A percentile compares a stretch with the other conserved stretches of the same genome.
Evolutionary conservation across 2,329 filamentous ascomycete genomes (phyloP).

Genomic region (Tolypocladium album): DNA sequence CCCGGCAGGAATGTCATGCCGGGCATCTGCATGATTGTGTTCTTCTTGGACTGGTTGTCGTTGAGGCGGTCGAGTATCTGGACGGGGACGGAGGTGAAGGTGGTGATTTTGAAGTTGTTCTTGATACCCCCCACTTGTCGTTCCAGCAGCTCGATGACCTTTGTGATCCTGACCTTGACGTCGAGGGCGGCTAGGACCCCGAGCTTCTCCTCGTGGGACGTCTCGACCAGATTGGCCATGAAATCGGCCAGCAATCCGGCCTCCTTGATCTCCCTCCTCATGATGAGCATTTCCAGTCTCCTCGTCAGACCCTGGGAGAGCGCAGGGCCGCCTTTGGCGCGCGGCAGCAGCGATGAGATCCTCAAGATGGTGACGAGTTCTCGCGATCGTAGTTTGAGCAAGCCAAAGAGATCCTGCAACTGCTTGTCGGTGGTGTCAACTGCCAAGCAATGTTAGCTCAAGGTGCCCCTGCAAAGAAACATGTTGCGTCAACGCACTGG

Average conservation of each 20-base stretch:
- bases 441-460: constrained; percentile 5
- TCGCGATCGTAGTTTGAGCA: constrained; percentile 73
- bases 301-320: constrained; percentile 79
- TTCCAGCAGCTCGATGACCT: constrained; percentile 74
- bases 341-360: constrained; percentile 72
- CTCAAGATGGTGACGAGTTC: constrained; percentile 79
- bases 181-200: constrained; percentile 73
- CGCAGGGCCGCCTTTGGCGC: constrained; percentile 49
- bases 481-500: constrained; percentile 33
- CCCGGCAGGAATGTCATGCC: constrained; percentile 25
- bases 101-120: constrained; percentile 75
- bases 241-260: constrained; percentile 87
- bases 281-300: constrained; percentile 78
- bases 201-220: constrained; percentile 83
- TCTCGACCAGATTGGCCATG: constrained; percentile 87
- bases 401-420: constrained; percentile 60
- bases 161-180: constrained; percentile 65
- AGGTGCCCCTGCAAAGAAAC: background rate
- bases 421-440: constrained; percentile 40
- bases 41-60: constrained; percentile 24
- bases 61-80: constrained; percentile 47
- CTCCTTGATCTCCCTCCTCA: constrained; percentile 69
- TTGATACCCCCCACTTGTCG: constrained; percentile 77
- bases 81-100: constrained; percentile 57
- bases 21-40: constrained; percentile 25